Evolutionary conservation across 1,139 yeast species (phyloP).

Genomic region (Scheffersomyces quercinus): DNA sequence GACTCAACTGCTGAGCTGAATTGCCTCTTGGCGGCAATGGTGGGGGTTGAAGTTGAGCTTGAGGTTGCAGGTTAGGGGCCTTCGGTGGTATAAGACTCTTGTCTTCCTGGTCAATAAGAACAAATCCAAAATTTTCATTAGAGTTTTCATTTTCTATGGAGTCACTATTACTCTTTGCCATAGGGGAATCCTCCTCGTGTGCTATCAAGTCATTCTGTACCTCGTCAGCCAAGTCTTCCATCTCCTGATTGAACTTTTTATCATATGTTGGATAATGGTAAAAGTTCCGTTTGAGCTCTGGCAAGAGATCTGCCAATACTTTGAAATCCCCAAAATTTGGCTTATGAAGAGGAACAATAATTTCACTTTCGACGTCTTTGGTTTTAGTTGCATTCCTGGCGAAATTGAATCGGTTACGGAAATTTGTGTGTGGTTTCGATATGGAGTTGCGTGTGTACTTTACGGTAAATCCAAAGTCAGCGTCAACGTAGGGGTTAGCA

Average conservation of each 20-base stretch:
- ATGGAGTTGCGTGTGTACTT: constrained; percentile 19
- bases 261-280: constrained; percentile 31
- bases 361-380: constrained; percentile 7
- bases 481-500: constrained; percentile 53
- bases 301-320: constrained; percentile 27
- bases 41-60: constrained; percentile 1
- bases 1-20: constrained; percentile 4
- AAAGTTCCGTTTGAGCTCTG: constrained; percentile 29
- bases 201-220: constrained; percentile 9
- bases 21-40: background rate
- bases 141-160: constrained; percentile 22
- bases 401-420: constrained; percentile 9
- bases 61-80: too few species aligned
- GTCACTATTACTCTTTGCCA: constrained; percentile 10
- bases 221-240: constrained; percentile 18
- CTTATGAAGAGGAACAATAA: constrained; percentile 32
- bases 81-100: constrained; percentile 1
- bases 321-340: constrained; percentile 32
- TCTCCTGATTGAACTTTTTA: constrained; percentile 16
- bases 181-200: constrained; percentile 4
- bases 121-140: constrained; percentile 23
- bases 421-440: constrained; percentile 15
- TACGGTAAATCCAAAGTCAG: constrained; percentile 52
- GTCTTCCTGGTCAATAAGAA: constrained; percentile 17
- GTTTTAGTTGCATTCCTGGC: constrained; percentile 5